Conservation (phyloP, 495 filamentous ascomycete genomes). For the Lophium mytilinum region DNA sequence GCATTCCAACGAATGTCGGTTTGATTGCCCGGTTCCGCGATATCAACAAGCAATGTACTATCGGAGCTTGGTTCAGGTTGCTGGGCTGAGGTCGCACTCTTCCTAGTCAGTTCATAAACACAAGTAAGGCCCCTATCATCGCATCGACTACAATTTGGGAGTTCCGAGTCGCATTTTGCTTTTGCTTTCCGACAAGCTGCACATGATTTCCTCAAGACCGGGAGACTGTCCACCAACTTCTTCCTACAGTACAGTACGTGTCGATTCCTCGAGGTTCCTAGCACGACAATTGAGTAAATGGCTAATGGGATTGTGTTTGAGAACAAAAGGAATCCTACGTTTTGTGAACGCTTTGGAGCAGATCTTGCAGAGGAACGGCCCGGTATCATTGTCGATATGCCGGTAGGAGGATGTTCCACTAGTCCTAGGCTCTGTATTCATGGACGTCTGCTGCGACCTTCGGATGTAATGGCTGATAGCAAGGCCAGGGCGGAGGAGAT, state of each 20-base stretch:
- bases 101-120: constrained; percentile 1
- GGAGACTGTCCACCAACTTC: neutral
- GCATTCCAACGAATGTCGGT: neutral
- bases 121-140: neutral
- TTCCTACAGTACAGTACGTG: constrained; percentile 1
- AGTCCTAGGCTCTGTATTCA: neutral
- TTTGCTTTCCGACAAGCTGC: neutral
- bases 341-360: constrained; percentile 1
- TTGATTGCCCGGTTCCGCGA: neutral
- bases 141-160: neutral
- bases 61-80: neutral
- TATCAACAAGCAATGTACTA: neutral
- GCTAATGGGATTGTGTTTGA: too few relatives aligned
- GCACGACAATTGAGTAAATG: neutral
- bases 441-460: neutral
- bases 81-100: neutral
- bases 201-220: neutral
- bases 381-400: neutral
- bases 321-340: neutral
- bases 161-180: neutral
- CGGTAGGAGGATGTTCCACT: neutral
- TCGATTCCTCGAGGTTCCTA: neutral
- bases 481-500: neutral
- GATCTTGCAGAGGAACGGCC: constrained; percentile 1
- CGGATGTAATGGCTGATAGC: neutral